A percentile compares a stretch with the other conserved stretches of the same genome.
Conservation (phyloP, 441 rosid species). For the Raphanus hybrid region DNA sequence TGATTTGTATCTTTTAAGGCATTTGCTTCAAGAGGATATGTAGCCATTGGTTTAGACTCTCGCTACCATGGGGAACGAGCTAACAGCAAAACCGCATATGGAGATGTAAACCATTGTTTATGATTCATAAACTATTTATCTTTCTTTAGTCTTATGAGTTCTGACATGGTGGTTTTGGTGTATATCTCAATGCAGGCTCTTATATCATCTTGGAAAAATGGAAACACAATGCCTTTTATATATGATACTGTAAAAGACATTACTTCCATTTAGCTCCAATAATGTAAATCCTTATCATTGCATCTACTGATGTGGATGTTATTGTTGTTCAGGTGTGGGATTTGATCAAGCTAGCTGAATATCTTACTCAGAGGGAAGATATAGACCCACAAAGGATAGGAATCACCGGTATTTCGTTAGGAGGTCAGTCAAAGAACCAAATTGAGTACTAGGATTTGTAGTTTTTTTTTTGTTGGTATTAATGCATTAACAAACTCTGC, state of each 20-base stretch:
- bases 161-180: constrained; percentile 18
- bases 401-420: constrained; percentile 91
- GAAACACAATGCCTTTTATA: constrained; percentile 92
- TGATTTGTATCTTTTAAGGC: constrained; percentile 48
- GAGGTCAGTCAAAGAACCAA: constrained; percentile 62
- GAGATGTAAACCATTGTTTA: constrained; percentile 51
- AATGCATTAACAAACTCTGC: not conserved
- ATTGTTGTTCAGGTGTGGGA: constrained; percentile 72
- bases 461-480: not conserved
- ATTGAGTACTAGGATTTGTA: not conserved
- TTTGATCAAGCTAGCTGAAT: constrained; percentile 86
- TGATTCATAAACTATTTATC: not conserved
- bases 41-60: constrained; percentile 85
- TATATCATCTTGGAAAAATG: constrained; percentile 80
- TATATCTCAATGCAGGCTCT: constrained; percentile 64
- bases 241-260: constrained; percentile 73
- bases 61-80: constrained; percentile 97
- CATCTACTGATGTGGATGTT: not conserved
- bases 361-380: constrained; percentile 77
- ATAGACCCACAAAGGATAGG: constrained; percentile 84
- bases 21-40: constrained; percentile 87
- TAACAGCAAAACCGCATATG: constrained; percentile 58
- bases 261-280: constrained; percentile 8
- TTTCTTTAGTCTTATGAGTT: constrained; percentile 5
- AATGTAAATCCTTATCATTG: not conserved